These are phyloP conservation scores for Diospyros kaki DNA, from an alignment of 148 eudicot species.

Conservation along the genomic window DNA sequence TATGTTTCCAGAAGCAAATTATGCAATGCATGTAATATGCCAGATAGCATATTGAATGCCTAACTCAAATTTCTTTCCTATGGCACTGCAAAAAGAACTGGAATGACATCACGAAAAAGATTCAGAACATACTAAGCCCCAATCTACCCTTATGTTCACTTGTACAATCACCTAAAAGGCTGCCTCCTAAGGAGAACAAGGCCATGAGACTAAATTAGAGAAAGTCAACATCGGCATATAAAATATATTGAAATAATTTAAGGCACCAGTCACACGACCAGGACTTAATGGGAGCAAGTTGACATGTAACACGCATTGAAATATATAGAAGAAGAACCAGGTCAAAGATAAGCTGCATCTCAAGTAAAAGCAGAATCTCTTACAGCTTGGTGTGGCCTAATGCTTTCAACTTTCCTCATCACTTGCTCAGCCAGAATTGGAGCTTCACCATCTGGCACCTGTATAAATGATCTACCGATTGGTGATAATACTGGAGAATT, in stretches of 20 bases:
- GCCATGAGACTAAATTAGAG: not conserved
- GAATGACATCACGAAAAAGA: not conserved
- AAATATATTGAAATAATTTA: not conserved
- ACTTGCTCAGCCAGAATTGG: constrained; percentile 21
- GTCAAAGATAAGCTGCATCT: constrained; percentile 1
- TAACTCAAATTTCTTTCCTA: too few relatives aligned
- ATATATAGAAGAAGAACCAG: not conserved
- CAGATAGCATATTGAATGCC: not conserved
- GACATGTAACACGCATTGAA: not conserved
- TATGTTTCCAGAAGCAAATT: not conserved
- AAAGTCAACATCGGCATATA: not conserved
- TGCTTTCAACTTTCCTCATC: constrained; percentile 12
- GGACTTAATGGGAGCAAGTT: not conserved
- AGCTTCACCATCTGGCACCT: constrained; percentile 26
- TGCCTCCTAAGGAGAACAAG: not conserved
- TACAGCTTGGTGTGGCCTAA: constrained; percentile 16
- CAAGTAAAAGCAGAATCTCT: constrained; percentile 10
- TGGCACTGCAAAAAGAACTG: not conserved
- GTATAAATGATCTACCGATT: constrained; percentile 40
- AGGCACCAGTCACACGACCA: not conserved
- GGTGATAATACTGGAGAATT: constrained; percentile 50
- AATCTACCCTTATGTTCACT: not conserved
- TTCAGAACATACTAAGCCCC: not conserved
- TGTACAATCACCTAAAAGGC: not conserved
- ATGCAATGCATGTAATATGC: not conserved